A percentile compares a stretch with the other conserved stretches of the same genome.
Evolutionary conservation across 352 stramenopile genomes (phyloP).

Genomic region (Pythium angustatum): DNA sequence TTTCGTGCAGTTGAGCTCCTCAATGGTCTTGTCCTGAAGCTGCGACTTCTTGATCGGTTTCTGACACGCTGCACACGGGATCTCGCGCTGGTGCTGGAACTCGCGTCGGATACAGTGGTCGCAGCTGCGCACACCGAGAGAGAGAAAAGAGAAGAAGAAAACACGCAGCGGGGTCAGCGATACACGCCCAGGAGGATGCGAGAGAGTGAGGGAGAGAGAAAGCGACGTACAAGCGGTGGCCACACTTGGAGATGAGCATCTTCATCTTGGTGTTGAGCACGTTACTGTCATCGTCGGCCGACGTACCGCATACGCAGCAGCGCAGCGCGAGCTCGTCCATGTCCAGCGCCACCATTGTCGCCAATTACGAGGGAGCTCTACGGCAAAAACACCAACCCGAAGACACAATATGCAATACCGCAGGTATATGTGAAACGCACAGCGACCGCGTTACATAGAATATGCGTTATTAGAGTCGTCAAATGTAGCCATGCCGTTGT

Average conservation of each 20-base stretch:
- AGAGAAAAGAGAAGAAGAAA: neutral
- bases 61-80: slow-evolving; percentile 74
- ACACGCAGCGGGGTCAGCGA: neutral
- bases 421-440: too few relatives aligned
- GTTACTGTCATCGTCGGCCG: slow-evolving; percentile 83
- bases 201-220: neutral
- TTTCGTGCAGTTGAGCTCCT: slow-evolving; percentile 88
- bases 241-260: slow-evolving; percentile 91
- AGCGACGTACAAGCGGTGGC: slow-evolving; percentile 81
- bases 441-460: too few relatives aligned
- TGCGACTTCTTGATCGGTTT: slow-evolving; percentile 90
- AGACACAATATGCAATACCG: too few relatives aligned
- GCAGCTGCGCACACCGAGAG: too few relatives aligned
- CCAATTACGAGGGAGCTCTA: too few relatives aligned
- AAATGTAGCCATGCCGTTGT: too few relatives aligned
- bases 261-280: slow-evolving; percentile 92
- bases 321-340: slow-evolving; percentile 75
- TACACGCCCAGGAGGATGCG: too few relatives aligned
- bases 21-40: slow-evolving; percentile 87
- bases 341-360: slow-evolving; percentile 39
- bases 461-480: too few relatives aligned
- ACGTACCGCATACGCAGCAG: slow-evolving; percentile 89
- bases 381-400: too few relatives aligned
- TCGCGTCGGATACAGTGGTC: slow-evolving; percentile 87
- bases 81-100: slow-evolving; percentile 87